phyloP scores from a whole-genome alignment of 2,329 filamentous ascomycete genomes.

The Ophiocordyceps sinensis region DNA sequence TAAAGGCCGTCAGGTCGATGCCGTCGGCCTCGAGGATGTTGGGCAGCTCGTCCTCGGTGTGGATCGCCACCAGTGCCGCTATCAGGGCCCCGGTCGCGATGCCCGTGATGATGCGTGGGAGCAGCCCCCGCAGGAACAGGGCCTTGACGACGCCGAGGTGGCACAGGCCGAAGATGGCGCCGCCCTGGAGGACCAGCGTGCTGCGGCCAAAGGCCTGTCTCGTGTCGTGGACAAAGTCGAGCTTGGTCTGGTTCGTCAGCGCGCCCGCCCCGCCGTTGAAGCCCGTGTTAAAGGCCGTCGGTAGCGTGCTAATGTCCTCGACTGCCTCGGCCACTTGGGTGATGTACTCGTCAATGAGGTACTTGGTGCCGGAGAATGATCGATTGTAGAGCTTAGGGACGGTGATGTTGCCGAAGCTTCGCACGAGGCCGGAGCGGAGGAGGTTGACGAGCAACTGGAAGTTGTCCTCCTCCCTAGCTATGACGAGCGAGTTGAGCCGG shows the following conservation, averaged over 20 bases:
- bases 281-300: constrained; percentile 32
- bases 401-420: constrained; percentile 86
- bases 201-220: constrained; percentile 79
- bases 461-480: constrained; percentile 56
- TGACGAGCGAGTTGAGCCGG: constrained; percentile 55
- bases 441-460: constrained; percentile 64
- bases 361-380: constrained; percentile 78
- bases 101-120: constrained; percentile 83
- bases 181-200: constrained; percentile 75
- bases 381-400: constrained; percentile 68
- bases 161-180: constrained; percentile 81
- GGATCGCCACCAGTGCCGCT: constrained; percentile 74
- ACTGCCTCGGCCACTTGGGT: constrained; percentile 70
- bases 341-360: constrained; percentile 83
- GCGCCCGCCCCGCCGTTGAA: constrained; percentile 19
- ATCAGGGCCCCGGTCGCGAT: constrained; percentile 84
- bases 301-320: constrained; percentile 56
- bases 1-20: constrained; percentile 73
- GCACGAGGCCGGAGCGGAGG: constrained; percentile 62
- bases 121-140: constrained; percentile 60
- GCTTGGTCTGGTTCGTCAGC: constrained; percentile 60
- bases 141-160: constrained; percentile 86
- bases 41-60: constrained; percentile 73
- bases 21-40: constrained; percentile 62
- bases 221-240: constrained; percentile 77